phyloP scores from a whole-genome alignment of 2,329 filamentous ascomycete species.

The Alternaria ethzedia region DNA sequence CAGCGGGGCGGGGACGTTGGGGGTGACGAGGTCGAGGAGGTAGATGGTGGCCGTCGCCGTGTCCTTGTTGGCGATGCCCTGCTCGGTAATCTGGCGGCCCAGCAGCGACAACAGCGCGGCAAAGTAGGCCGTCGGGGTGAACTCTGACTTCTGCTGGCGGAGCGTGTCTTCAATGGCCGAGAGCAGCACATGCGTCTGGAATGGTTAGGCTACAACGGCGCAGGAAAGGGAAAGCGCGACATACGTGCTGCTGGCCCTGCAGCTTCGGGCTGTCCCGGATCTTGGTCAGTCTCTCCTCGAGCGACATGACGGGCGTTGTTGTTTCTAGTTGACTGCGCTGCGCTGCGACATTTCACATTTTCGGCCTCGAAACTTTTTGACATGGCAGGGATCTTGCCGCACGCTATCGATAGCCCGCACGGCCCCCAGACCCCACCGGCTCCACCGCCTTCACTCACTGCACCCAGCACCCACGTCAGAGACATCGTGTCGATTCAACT shows the following conservation, averaged over 20 bases:
- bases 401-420: constrained; percentile 25
- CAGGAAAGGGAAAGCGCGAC: constrained; percentile 24
- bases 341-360: constrained; percentile 10
- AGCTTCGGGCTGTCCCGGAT: constrained; percentile 91
- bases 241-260: constrained; percentile 91
- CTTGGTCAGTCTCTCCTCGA: constrained; percentile 94
- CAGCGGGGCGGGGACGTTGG: constrained; percentile 81
- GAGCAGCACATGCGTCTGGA: constrained; percentile 81
- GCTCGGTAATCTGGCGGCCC: constrained; percentile 71
- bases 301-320: constrained; percentile 55
- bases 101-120: constrained; percentile 91
- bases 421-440: constrained; percentile 1
- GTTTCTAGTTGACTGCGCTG: constrained; percentile 1
- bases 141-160: constrained; percentile 81
- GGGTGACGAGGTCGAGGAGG: constrained; percentile 89
- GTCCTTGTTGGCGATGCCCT: constrained; percentile 77
- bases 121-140: constrained; percentile 90
- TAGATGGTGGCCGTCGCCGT: constrained; percentile 88
- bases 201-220: constrained; percentile 17
- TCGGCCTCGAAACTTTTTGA: constrained; percentile 23
- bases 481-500: background rate
- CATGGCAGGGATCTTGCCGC: constrained; percentile 14
- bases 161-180: constrained; percentile 92
- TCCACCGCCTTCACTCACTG: constrained; percentile 1
- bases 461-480: background rate